Evolutionary conservation across 2,329 filamentous ascomycete species (phyloP).

Genomic region (Alternaria viburni): DNA sequence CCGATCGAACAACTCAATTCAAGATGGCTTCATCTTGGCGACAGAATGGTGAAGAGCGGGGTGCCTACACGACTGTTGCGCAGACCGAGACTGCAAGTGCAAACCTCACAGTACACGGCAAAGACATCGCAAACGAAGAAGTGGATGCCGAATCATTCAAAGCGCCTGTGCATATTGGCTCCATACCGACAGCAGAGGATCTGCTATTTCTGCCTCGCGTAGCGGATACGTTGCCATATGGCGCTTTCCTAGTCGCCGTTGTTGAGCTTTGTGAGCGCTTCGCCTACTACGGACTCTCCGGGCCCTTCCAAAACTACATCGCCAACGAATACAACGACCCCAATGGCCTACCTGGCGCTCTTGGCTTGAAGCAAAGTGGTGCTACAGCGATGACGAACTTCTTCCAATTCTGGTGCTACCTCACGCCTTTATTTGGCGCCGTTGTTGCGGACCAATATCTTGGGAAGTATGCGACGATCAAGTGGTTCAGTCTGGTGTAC

Average conservation of each 20-base stretch:
- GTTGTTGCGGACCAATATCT: constrained; percentile 70
- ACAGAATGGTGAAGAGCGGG: constrained; percentile 21
- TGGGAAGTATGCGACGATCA: constrained; percentile 73
- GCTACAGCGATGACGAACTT: constrained; percentile 56
- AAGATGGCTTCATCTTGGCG: constrained; percentile 33
- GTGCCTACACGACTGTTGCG: constrained; percentile 41
- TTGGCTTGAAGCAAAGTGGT: constrained; percentile 51
- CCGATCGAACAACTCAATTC: neutral
- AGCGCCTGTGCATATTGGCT: constrained; percentile 21
- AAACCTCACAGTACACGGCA: constrained; percentile 23
- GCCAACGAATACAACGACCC: constrained; percentile 49
- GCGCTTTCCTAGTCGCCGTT: constrained; percentile 55
- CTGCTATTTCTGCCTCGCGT: constrained; percentile 40
- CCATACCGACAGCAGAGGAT: constrained; percentile 37
- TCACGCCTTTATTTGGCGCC: constrained; percentile 57
- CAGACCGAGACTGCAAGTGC: constrained; percentile 34
- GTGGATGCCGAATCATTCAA: neutral
- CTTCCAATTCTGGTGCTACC: constrained; percentile 58
- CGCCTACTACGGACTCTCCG: constrained; percentile 54
- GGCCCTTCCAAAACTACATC: constrained; percentile 60
- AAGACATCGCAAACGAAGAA: constrained; percentile 13
- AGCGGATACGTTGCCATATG: constrained; percentile 53
- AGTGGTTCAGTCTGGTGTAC: constrained; percentile 68
- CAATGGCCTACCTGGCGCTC: constrained; percentile 51
- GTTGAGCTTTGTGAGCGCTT: constrained; percentile 59